A percentile compares a stretch with the other conserved stretches of the same genome.
phyloP scores from a whole-genome alignment of 306 rosid genomes.

The Trifolium dubium region DNA sequence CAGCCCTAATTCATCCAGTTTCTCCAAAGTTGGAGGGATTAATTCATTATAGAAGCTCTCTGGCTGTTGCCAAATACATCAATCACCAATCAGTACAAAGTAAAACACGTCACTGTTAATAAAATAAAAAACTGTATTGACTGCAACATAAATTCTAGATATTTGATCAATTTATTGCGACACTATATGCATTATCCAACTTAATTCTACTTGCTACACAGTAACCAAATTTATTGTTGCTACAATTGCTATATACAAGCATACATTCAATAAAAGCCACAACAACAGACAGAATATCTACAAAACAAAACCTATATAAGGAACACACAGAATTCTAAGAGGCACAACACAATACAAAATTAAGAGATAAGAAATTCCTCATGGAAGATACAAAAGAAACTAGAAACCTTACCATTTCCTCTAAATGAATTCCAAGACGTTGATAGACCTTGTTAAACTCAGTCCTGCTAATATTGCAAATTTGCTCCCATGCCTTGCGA shows the following conservation, averaged over 20 bases:
- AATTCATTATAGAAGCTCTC: conserved; percentile 82
- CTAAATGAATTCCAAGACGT: conserved; percentile 56
- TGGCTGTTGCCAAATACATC: conserved; percentile 62
- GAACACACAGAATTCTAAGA: neutral
- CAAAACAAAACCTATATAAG: neutral
- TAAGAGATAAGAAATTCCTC: neutral
- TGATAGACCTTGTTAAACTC: conserved; percentile 84
- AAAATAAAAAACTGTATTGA: conserved; percentile 4
- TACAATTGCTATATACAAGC: neutral
- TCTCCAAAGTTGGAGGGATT: conserved; percentile 68
- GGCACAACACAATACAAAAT: neutral
- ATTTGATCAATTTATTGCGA: neutral
- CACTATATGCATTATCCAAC: neutral
- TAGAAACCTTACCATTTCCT: conserved; percentile 24
- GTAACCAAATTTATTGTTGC: neutral
- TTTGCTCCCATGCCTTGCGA: conserved; percentile 74
- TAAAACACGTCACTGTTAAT: neutral
- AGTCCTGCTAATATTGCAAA: conserved; percentile 80
- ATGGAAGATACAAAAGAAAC: neutral
- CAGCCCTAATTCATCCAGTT: conserved; percentile 61
- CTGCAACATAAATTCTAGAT: neutral
- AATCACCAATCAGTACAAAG: conserved; percentile 18
- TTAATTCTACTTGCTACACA: neutral
- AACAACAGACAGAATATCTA: neutral
- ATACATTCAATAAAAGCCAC: conserved; percentile 1